These are phyloP conservation scores for Fusarium palustre DNA, from an alignment of 2,329 filamentous ascomycete genomes.

Conservation along the genomic window DNA sequence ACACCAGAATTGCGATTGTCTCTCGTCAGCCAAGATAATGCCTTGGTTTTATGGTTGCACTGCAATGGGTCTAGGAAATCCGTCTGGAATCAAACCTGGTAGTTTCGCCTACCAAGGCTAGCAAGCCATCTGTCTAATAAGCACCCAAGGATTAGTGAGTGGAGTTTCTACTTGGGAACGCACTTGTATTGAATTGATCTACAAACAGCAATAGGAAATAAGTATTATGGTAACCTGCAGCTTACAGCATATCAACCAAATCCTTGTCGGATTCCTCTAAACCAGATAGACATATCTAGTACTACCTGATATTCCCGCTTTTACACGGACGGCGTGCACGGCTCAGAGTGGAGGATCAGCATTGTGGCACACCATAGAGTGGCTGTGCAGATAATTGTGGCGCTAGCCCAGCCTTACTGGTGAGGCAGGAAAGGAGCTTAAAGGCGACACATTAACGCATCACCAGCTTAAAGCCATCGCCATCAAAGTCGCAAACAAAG, in stretches of 20 bases:
- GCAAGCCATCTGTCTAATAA: slow-evolving; percentile 5
- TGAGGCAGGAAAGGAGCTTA: slow-evolving; percentile 46
- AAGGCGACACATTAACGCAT: slow-evolving; percentile 37
- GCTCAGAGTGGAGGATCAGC: not conserved
- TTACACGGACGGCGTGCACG: not conserved
- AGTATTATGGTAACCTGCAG: not conserved
- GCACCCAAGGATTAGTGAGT: not conserved
- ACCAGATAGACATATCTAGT: not conserved
- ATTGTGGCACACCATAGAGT: slow-evolving; percentile 17
- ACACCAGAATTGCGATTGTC: slow-evolving; percentile 7
- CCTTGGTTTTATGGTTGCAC: slow-evolving; percentile 8
- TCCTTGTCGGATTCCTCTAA: not conserved
- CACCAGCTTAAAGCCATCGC: slow-evolving; percentile 38
- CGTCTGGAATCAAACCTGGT: slow-evolving; percentile 2
- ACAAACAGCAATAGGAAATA: not conserved
- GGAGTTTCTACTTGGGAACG: not conserved
- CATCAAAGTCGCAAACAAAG: slow-evolving; percentile 36
- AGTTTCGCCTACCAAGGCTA: slow-evolving; percentile 1
- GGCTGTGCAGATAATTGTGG: slow-evolving; percentile 34
- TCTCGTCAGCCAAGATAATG: slow-evolving; percentile 11
- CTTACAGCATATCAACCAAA: not conserved
- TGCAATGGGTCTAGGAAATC: not conserved
- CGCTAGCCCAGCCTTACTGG: slow-evolving; percentile 40
- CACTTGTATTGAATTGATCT: not conserved
- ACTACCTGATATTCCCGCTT: not conserved